These are phyloP conservation scores for Arabidopsis hybrid DNA, from an alignment of 441 rosid species.

Conservation along the genomic window DNA sequence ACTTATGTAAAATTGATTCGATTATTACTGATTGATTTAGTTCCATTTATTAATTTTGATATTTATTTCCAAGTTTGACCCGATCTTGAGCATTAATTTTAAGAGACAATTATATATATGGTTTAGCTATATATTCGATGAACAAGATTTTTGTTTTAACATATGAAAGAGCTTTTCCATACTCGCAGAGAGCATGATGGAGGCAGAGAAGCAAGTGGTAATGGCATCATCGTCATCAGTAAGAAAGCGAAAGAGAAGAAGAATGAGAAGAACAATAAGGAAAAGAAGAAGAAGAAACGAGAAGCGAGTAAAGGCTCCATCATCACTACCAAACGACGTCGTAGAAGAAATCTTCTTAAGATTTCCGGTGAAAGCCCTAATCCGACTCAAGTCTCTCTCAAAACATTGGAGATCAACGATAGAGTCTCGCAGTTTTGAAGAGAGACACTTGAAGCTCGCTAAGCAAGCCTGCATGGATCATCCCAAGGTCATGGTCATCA, in stretches of 20 bases:
- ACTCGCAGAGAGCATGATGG: no score
- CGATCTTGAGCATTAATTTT: no score
- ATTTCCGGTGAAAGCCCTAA: constrained; percentile 15
- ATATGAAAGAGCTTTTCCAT: no score
- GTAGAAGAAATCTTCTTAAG: constrained; percentile 19
- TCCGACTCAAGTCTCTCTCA: constrained; percentile 27
- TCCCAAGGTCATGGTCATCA: neutral
- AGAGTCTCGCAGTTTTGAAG: neutral
- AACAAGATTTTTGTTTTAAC: no score
- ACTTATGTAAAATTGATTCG: no score
- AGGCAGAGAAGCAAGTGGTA: no score
- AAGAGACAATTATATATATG: no score
- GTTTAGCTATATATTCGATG: no score
- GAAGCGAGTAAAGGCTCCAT: neutral
- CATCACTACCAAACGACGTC: constrained; percentile 8
- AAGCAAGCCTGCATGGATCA: neutral
- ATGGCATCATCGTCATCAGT: no score
- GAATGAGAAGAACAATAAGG: neutral
- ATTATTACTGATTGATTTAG: no score
- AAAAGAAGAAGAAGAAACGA: neutral
- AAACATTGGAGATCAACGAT: constrained; percentile 28
- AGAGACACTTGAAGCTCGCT: constrained; percentile 27
- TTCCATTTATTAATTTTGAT: no score
- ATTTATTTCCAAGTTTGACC: no score
- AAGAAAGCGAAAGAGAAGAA: neutral